Base-by-base conservation (phyloP, 306 rosid genomes). In the Cyamopsis tetragonoloba region DNA sequence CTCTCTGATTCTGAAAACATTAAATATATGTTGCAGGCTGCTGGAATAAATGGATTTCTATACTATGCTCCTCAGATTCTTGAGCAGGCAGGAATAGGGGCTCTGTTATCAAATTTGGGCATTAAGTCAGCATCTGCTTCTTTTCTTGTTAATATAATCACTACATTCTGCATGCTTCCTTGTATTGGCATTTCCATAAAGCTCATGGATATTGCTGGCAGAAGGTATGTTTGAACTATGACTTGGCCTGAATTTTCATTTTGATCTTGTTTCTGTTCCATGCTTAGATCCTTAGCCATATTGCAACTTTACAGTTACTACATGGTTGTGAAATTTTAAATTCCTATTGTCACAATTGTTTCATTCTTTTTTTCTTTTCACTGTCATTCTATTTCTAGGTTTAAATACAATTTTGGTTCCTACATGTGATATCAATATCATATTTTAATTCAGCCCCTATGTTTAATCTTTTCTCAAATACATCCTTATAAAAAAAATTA, bases 111-210 rank as follows among this genome's bases (percentile, higher is more conserved):
- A 38, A 81, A 73, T 47, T 34, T 85, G 70, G 93, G 93, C 42
- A 3, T 89, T 31, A 63, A 69, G 55, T 73, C 86, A 10, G 34
- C 74, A 3, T 86, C 91, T 68, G 64, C 83, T 31, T 83, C 96
- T 46, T 77, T 89, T 38, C 85, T 87, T 5, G 62, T 85, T 13
- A 87, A 79, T 64, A 39, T 72, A 53, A 49, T 89, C 3, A 83
- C 83, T 17, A 75, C 96, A 7, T 77, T 89, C 37, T 81, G 84
- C 23, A 89, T 87, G 96, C 93, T 89, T 79, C 96, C 96, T 41
- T 87, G 89, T 77, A 79, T 87, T 72, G 91, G 74, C 26, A 27
- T 82, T 63, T 43, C 93, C 11, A 79, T 89, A 75, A 72, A 79
- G 71, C 84, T 87, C 42, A 87, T 89, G 93, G 96, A 89, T 48